phyloP scores from a whole-genome alignment of 169 alveolate genomes.

The Plasmodium vivax region DNA sequence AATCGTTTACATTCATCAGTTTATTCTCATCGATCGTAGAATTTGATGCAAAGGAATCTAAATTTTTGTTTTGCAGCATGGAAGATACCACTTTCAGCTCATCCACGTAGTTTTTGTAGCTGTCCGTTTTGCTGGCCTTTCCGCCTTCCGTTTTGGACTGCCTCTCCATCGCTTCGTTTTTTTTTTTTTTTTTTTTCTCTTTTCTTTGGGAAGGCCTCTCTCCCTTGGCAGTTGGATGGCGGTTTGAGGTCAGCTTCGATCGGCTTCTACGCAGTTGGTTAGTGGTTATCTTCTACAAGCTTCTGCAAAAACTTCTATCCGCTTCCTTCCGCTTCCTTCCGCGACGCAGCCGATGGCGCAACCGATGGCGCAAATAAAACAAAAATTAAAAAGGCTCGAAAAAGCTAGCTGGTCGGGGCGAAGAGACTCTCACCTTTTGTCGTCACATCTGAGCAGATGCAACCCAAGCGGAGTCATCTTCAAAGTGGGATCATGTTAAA shows the following conservation, averaged over 20 bases:
- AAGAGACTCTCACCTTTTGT: background rate
- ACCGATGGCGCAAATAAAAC: background rate
- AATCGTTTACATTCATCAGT: constrained; percentile 29
- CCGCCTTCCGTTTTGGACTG: background rate
- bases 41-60: constrained; percentile 52
- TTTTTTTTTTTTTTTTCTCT: background rate
- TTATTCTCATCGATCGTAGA: constrained; percentile 70
- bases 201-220: background rate
- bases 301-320: background rate
- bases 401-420: background rate
- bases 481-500: background rate
- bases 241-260: background rate
- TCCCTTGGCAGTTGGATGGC: background rate
- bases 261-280: background rate
- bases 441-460: background rate
- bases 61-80: background rate
- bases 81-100: constrained; percentile 14
- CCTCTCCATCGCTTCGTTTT: background rate
- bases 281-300: background rate
- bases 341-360: background rate
- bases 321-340: too few species aligned
- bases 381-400: background rate
- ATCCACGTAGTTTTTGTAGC: constrained; percentile 31
- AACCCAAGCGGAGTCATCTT: background rate
- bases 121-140: background rate